These are phyloP conservation scores for Euphorbia celastroides DNA, from an alignment of 441 rosid genomes.

Conservation along the genomic window DNA sequence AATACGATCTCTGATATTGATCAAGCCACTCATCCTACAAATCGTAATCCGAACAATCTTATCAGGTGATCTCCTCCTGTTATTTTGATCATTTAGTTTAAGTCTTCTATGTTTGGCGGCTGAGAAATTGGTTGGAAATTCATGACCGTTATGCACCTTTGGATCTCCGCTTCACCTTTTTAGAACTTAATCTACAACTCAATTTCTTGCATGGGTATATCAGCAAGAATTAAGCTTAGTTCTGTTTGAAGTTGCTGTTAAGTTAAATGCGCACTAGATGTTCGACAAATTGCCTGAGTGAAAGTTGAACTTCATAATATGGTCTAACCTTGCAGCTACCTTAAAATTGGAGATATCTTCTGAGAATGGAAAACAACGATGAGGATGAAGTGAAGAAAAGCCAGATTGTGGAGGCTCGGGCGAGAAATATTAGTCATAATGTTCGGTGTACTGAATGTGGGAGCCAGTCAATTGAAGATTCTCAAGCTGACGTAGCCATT, in stretches of 20 bases:
- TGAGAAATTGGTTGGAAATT: neutral
- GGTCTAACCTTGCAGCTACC: neutral
- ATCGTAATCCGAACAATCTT: neutral
- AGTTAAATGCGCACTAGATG: constrained; percentile 10
- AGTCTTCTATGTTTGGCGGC: neutral
- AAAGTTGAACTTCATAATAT: neutral
- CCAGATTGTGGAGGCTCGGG: constrained; percentile 72
- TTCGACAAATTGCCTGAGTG: constrained; percentile 32
- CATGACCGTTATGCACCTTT: neutral
- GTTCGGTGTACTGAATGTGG: constrained; percentile 97
- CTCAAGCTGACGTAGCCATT: constrained; percentile 92
- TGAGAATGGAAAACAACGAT: constrained; percentile 48
- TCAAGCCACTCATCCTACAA: neutral
- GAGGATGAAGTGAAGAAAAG: constrained; percentile 67
- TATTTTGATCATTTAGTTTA: neutral
- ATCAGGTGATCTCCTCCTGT: neutral
- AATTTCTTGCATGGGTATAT: neutral
- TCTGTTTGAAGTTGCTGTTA: neutral
- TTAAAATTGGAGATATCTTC: constrained; percentile 11
- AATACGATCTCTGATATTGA: neutral
- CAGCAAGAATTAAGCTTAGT: neutral
- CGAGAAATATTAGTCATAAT: constrained; percentile 84
- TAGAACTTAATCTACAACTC: neutral
- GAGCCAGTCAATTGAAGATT: constrained; percentile 96
- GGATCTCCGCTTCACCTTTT: neutral